These are phyloP conservation scores for Trapa bicornis DNA, from an alignment of 345 rosid species.

Conservation along the genomic window DNA sequence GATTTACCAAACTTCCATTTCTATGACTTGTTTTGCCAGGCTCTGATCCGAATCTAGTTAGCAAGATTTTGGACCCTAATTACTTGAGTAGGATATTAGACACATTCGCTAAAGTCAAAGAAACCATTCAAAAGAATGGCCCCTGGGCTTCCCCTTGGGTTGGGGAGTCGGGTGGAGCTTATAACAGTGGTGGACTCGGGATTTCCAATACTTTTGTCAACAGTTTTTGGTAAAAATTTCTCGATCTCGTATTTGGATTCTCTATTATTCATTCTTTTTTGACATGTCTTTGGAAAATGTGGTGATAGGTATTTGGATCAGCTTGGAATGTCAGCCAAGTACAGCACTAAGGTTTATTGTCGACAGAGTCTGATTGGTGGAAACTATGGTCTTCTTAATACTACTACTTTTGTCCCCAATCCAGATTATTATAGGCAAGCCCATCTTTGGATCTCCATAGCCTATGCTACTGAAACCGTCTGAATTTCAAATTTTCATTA, in stretches of 20 bases:
- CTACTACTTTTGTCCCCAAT: constrained; percentile 54
- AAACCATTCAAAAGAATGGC: constrained; percentile 49
- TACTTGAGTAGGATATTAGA: constrained; percentile 38
- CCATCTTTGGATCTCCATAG: background rate
- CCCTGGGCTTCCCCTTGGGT: constrained; percentile 97
- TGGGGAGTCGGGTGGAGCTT: constrained; percentile 98
- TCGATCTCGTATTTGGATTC: background rate
- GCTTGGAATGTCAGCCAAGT: constrained; percentile 87
- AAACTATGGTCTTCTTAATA: constrained; percentile 74
- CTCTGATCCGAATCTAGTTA: constrained; percentile 59
- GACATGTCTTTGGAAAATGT: background rate
- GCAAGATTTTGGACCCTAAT: constrained; percentile 68
- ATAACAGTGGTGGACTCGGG: constrained; percentile 75
- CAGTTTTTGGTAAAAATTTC: constrained; percentile 70
- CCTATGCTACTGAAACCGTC: background rate
- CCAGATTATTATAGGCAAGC: constrained; percentile 97
- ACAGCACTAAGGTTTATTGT: constrained; percentile 86
- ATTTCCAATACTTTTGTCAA: constrained; percentile 83
- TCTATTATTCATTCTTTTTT: background rate
- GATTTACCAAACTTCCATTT: background rate
- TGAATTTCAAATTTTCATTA: background rate
- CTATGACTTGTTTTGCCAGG: constrained; percentile 31
- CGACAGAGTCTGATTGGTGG: constrained; percentile 96
- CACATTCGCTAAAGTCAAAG: constrained; percentile 44
- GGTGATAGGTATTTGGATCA: constrained; percentile 80